Conservation (phyloP, 371 early-diverging fungal genomes). For the Mortierella polycephala region DNA sequence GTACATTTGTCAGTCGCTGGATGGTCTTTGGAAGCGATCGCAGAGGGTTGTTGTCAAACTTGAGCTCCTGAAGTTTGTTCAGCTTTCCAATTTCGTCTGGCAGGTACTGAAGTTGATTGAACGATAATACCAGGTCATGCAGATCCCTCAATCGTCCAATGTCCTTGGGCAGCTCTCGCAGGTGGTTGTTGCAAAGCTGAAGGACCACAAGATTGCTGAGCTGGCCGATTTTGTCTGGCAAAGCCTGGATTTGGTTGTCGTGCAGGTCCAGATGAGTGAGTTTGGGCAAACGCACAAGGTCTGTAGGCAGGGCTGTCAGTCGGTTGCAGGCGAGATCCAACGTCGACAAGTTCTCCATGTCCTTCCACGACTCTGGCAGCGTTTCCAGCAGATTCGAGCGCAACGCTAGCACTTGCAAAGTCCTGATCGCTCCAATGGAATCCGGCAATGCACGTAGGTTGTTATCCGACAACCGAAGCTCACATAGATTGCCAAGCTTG, state of each 20-base stretch:
- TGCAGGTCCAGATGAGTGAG: slow-evolving; percentile 68
- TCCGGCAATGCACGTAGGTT: slow-evolving; percentile 56
- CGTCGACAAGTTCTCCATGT: slow-evolving; percentile 59
- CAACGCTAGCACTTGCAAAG: slow-evolving; percentile 59
- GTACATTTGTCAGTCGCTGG: slow-evolving; percentile 36
- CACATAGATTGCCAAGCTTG: slow-evolving; percentile 55
- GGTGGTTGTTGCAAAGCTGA: slow-evolving; percentile 65
- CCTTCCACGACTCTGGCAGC: slow-evolving; percentile 57
- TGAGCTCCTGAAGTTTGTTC: slow-evolving; percentile 63
- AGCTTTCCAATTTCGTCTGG: slow-evolving; percentile 76
- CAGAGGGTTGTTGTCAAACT: slow-evolving; percentile 56
- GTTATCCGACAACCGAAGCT: slow-evolving; percentile 52
- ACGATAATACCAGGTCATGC: slow-evolving; percentile 64
- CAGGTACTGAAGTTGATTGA: slow-evolving; percentile 65
- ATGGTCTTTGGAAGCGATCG: slow-evolving; percentile 48
- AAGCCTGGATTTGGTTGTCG: slow-evolving; percentile 62
- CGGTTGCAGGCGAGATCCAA: slow-evolving; percentile 58
- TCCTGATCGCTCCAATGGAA: slow-evolving; percentile 57
- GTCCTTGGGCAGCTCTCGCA: slow-evolving; percentile 70
- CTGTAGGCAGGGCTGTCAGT: slow-evolving; percentile 40
- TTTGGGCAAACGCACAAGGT: slow-evolving; percentile 58
- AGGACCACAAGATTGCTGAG: slow-evolving; percentile 62
- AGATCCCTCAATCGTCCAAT: slow-evolving; percentile 70
- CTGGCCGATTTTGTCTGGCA: slow-evolving; percentile 64
- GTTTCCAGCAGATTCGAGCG: slow-evolving; percentile 61